Conservation (phyloP, 2,329 filamentous ascomycete genomes). For the Ophiostoma pallidulum region DNA sequence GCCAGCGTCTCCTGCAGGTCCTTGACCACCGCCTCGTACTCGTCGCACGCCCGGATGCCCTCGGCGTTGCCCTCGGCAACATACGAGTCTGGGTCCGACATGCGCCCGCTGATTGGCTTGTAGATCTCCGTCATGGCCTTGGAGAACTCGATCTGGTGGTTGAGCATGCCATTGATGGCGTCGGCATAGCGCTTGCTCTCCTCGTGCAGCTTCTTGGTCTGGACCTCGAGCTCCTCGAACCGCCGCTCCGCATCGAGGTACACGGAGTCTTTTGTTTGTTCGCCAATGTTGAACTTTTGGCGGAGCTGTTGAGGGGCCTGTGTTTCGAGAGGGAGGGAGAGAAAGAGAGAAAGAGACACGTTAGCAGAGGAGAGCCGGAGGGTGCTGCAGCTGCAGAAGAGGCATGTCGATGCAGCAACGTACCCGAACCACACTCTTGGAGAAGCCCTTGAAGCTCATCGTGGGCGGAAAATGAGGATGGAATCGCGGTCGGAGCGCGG, state of each 20-base stretch:
- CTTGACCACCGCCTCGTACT: conserved; percentile 85
- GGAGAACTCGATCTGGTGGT: conserved; percentile 96
- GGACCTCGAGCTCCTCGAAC: conserved; percentile 85
- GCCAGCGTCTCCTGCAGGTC: conserved; percentile 81
- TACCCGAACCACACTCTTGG: conserved; percentile 81
- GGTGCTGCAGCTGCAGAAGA: too few relatives aligned
- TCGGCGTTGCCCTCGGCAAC: conserved; percentile 79
- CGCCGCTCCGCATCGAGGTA: conserved; percentile 91
- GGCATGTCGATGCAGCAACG: conserved; percentile 26
- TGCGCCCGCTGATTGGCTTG: conserved; percentile 91
- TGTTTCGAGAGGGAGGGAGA: conserved; percentile 12
- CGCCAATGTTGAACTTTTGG: conserved; percentile 87
- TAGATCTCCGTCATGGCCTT: conserved; percentile 94
- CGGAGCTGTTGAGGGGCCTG: conserved; percentile 87
- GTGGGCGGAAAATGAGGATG: too few relatives aligned
- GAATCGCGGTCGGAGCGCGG: too few relatives aligned
- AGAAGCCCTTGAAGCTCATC: conserved; percentile 97
- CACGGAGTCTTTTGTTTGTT: conserved; percentile 87
- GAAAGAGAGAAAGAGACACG: not conserved
- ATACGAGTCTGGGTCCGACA: conserved; percentile 83
- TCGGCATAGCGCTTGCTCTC: conserved; percentile 97
- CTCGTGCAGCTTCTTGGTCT: conserved; percentile 95
- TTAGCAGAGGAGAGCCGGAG: too few relatives aligned
- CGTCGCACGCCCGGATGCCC: conserved; percentile 89
- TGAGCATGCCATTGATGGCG: conserved; percentile 95